Evolutionary conservation across 2,329 filamentous ascomycete genomes (phyloP).

Genomic region (Davidsoniella australis): DNA sequence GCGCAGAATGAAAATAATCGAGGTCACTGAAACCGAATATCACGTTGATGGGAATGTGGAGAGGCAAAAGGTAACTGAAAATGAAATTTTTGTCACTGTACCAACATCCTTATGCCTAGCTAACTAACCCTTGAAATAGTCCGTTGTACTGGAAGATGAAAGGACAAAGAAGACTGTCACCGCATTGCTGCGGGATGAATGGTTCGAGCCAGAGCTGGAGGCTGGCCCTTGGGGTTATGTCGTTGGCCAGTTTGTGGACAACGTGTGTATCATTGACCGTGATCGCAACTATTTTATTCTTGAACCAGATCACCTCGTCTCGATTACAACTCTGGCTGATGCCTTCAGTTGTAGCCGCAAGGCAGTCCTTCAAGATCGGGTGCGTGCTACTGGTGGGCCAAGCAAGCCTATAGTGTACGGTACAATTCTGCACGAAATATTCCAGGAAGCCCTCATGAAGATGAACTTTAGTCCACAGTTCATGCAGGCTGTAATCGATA

Average conservation of each 20-base stretch:
- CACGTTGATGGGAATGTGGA: not conserved
- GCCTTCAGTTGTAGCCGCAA: constrained; percentile 83
- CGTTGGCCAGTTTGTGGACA: constrained; percentile 57
- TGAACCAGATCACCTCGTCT: constrained; percentile 89
- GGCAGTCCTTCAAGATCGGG: constrained; percentile 82
- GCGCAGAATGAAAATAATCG: constrained; percentile 11
- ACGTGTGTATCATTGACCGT: constrained; percentile 71
- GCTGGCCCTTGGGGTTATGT: constrained; percentile 69
- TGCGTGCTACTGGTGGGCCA: constrained; percentile 74
- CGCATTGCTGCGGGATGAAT: constrained; percentile 67
- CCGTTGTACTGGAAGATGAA: constrained; percentile 70
- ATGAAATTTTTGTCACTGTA: not conserved
- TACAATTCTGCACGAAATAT: constrained; percentile 84
- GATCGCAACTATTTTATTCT: constrained; percentile 70
- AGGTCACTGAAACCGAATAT: constrained; percentile 6
- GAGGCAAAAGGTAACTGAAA: constrained; percentile 9
- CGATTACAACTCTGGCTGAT: constrained; percentile 88
- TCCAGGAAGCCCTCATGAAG: constrained; percentile 71
- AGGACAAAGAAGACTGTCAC: constrained; percentile 46
- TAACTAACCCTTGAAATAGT: constrained; percentile 28
- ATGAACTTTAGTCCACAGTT: constrained; percentile 66
- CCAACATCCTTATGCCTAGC: not conserved
- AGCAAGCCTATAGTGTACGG: constrained; percentile 77
- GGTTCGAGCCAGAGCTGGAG: constrained; percentile 65
- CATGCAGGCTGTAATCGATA: constrained; percentile 48